Evolutionary conservation across 176 grass and related monocot genomes (phyloP).

Genomic region (Juncus inflexus): DNA sequence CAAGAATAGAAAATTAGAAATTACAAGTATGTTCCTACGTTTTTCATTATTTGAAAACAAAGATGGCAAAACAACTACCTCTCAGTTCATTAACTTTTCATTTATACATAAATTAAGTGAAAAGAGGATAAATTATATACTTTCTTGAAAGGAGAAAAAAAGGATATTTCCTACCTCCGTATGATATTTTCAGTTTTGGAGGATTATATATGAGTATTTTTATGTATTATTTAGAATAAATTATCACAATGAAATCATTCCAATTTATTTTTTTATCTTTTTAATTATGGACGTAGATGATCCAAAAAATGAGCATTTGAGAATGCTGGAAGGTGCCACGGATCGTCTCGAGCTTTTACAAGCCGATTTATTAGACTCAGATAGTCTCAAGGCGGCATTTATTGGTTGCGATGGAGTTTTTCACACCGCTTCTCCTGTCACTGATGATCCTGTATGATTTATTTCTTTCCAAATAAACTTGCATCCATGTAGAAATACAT

Average conservation of each 20-base stretch:
- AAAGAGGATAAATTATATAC: too few species aligned
- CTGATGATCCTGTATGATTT: constrained; percentile 42
- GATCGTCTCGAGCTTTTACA: constrained; percentile 33
- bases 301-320: constrained; percentile 39
- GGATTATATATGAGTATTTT: background rate
- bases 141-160: too few species aligned
- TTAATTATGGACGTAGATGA: constrained; percentile 14
- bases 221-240: background rate
- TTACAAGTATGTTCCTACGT: constrained; percentile 3
- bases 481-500: too few species aligned
- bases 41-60: too few species aligned
- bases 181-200: background rate
- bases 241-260: background rate
- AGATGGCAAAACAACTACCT: constrained; percentile 8
- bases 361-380: constrained; percentile 41
- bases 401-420: constrained; percentile 55
- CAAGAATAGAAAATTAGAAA: background rate
- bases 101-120: too few species aligned
- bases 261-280: background rate
- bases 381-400: constrained; percentile 42
- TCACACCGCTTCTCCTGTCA: constrained; percentile 52
- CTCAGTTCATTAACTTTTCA: too few species aligned
- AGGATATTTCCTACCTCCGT: background rate
- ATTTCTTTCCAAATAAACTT: background rate
- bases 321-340: constrained; percentile 27